phyloP scores from a whole-genome alignment of 2,329 filamentous ascomycete genomes.

The Arthroderma sp. region DNA sequence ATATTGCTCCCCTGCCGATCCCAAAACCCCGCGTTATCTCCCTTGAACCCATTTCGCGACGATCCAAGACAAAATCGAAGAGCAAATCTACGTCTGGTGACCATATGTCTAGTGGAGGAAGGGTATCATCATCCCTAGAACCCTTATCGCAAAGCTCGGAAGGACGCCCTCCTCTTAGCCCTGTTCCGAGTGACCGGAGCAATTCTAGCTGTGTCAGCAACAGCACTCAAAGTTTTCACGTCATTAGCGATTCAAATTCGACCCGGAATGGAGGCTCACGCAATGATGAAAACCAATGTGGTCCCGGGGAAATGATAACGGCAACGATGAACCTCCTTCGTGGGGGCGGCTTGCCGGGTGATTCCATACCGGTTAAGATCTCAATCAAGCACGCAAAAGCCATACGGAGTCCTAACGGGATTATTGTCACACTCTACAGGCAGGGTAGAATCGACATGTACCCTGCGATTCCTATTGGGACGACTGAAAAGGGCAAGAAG shows the following conservation, averaged over 20 bases:
- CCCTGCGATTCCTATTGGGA: constrained; percentile 45
- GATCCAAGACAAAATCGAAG: constrained; percentile 44
- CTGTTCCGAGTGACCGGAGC: constrained; percentile 54
- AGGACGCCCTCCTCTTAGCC: constrained; percentile 29
- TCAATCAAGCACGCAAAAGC: constrained; percentile 77
- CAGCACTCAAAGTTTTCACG: constrained; percentile 47
- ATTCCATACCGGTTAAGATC: constrained; percentile 66
- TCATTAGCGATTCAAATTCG: constrained; percentile 33
- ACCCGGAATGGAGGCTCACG: constrained; percentile 22
- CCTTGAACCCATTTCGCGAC: constrained; percentile 70
- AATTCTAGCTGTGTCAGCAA: constrained; percentile 57
- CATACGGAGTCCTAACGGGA: constrained; percentile 80
- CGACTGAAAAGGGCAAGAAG: constrained; percentile 53
- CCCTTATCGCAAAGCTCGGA: constrained; percentile 8
- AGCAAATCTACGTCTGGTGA: constrained; percentile 32
- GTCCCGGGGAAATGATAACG: constrained; percentile 67
- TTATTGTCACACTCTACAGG: constrained; percentile 84
- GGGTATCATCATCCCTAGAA: constrained; percentile 14
- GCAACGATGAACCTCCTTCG: constrained; percentile 71
- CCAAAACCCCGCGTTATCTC: constrained; percentile 75
- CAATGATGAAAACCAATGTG: constrained; percentile 35
- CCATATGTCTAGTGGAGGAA: constrained; percentile 28
- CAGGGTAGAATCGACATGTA: constrained; percentile 81
- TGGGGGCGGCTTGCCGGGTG: constrained; percentile 74
- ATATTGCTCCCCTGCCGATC: constrained; percentile 60